Conservation (phyloP, 805 yeast genomes). For the Kurtzmaniella cleridarum region DNA sequence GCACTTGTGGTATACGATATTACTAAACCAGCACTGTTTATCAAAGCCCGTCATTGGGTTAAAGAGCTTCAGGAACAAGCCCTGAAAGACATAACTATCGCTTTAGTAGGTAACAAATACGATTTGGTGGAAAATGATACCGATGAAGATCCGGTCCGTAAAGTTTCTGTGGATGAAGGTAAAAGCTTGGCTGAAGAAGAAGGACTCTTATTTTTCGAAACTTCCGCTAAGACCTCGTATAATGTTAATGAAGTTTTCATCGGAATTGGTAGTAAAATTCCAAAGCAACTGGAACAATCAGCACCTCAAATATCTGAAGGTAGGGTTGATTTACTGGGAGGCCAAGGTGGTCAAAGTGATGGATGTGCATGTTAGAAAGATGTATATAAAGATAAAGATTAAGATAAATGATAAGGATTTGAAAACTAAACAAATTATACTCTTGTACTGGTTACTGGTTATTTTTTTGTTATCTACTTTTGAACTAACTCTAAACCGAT, state of each 20-base stretch:
- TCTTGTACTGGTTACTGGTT: too few species aligned
- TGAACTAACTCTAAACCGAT: too few species aligned
- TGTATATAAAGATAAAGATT: too few species aligned
- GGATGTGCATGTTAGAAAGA: conserved; percentile 17
- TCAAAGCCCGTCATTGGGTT: conserved; percentile 98
- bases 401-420: not conserved
- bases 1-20: conserved; percentile 94
- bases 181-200: conserved; percentile 85
- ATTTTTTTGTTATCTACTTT: too few species aligned
- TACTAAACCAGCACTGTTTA: conserved; percentile 90
- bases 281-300: conserved; percentile 27
- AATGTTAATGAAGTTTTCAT: conserved; percentile 89
- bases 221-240: conserved; percentile 85
- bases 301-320: conserved; percentile 18
- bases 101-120: conserved; percentile 88
- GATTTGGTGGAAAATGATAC: conserved; percentile 60
- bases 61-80: conserved; percentile 95
- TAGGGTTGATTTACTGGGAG: conserved; percentile 31
- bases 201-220: conserved; percentile 84
- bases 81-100: conserved; percentile 83
- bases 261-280: conserved; percentile 84
- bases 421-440: not conserved
- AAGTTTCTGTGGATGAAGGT: conserved; percentile 85
- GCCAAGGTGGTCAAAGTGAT: conserved; percentile 4
- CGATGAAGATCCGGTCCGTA: conserved; percentile 53